Percentiles rank a stretch among this genome's conserved stretches.
phyloP scores from a whole-genome alignment of 148 eudicot species.

The Silene latifolia region DNA sequence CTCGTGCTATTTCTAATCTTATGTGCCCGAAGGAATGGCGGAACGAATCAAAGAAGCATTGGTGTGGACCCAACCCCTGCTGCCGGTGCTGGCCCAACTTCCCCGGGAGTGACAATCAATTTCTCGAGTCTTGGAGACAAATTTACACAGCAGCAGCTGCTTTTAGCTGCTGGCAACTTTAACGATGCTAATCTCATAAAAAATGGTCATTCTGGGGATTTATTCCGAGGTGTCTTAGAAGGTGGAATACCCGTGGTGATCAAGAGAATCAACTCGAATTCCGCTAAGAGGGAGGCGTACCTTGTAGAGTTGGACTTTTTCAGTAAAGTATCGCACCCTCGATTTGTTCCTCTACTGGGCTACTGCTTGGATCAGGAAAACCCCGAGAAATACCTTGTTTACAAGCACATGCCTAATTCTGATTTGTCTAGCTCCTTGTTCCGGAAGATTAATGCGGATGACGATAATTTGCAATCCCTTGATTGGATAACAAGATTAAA shows the following conservation, averaged over 20 bases:
- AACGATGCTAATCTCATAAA: conserved; percentile 62
- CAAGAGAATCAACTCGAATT: conserved; percentile 55
- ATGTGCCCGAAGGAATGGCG: conserved; percentile 46
- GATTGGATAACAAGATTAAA: conserved; percentile 99
- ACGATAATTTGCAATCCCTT: conserved; percentile 71
- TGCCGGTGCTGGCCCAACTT: conserved; percentile 39
- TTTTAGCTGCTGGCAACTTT: conserved; percentile 64
- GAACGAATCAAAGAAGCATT: conserved; percentile 41
- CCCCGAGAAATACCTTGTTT: conserved; percentile 68
- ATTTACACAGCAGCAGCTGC: conserved; percentile 75
- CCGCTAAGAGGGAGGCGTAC: conserved; percentile 58
- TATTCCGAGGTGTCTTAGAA: conserved; percentile 63
- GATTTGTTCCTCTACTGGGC: conserved; percentile 85
- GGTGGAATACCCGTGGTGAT: conserved; percentile 67
- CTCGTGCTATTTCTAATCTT: conserved; percentile 39
- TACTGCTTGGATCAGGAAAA: conserved; percentile 84
- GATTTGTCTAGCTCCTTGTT: conserved; percentile 84
- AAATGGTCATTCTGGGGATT: conserved; percentile 89
- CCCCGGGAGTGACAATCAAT: conserved; percentile 44
- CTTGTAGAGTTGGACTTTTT: conserved; percentile 74
- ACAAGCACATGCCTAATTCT: conserved; percentile 79
- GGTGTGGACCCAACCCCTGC: conserved; percentile 70
- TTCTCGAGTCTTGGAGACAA: conserved; percentile 61
- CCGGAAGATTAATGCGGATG: conserved; percentile 48
- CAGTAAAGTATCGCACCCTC: conserved; percentile 71